Evolutionary conservation across 441 rosid species (phyloP).

Genomic region (Biscutella laevigata): DNA sequence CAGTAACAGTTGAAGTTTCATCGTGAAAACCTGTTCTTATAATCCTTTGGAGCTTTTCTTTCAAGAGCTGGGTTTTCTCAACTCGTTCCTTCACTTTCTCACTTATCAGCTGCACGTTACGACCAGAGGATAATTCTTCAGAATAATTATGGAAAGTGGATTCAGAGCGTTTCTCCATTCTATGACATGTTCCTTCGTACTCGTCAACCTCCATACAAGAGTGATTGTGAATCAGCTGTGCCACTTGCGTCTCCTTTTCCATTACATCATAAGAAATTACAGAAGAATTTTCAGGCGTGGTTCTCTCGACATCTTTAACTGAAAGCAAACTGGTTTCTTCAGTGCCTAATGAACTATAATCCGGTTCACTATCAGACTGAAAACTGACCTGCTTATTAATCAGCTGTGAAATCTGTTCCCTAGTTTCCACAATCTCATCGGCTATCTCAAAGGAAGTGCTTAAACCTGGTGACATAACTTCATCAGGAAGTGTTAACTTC

Average conservation of each 20-base stretch:
- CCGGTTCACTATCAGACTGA: conserved; percentile 33
- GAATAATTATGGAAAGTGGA: conserved; percentile 15
- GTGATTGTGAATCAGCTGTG: conserved; percentile 2
- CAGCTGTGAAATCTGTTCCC: conserved; percentile 21
- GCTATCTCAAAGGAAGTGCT: conserved; percentile 27
- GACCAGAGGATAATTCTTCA: conserved; percentile 3
- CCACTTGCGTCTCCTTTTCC: conserved; percentile 11
- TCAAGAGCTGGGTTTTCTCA: conserved; percentile 42
- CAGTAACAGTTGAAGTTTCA: conserved; percentile 41
- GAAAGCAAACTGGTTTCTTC: conserved; percentile 13
- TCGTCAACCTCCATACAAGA: conserved; percentile 7
- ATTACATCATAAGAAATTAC: background rate
- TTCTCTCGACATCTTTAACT: conserved; percentile 1
- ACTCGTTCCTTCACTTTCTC: conserved; percentile 52
- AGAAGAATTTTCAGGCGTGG: background rate
- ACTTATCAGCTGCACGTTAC: conserved; percentile 27
- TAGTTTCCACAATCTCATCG: conserved; percentile 23
- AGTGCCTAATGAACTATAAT: background rate
- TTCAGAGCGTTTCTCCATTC: conserved; percentile 32
- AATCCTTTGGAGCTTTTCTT: conserved; percentile 62
- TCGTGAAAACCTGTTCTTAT: conserved; percentile 38
- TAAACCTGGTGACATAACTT: conserved; percentile 29
- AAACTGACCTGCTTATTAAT: conserved; percentile 28
- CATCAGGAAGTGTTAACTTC: conserved; percentile 31
- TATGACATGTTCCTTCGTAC: conserved; percentile 20